Conservation (phyloP, 2,329 filamentous ascomycete species). For the Byssochlamys sp. region DNA sequence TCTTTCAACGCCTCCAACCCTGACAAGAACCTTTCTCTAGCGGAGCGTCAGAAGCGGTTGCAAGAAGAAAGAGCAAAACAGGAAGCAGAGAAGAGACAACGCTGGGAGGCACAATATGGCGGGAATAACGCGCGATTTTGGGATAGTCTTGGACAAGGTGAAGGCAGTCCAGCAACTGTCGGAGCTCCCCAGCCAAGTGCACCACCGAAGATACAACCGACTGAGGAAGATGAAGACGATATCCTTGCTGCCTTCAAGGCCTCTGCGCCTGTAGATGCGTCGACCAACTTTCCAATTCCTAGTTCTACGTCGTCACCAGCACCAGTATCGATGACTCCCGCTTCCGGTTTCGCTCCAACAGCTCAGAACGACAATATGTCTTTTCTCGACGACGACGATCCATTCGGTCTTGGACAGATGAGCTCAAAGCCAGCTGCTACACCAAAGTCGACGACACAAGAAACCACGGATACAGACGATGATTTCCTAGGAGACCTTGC, state of each 20-base stretch:
- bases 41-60: conserved; percentile 58
- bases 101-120: conserved; percentile 69
- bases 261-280: conserved; percentile 49
- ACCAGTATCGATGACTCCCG: conserved; percentile 8
- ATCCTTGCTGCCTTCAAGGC: conserved; percentile 54
- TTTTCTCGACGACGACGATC: conserved; percentile 61
- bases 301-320: conserved; percentile 22
- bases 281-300: conserved; percentile 49
- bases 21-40: conserved; percentile 59
- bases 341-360: conserved; percentile 6
- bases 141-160: conserved; percentile 57
- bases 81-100: conserved; percentile 61
- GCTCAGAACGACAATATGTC: conserved; percentile 16
- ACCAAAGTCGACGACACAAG: conserved; percentile 37
- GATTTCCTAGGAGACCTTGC: conserved; percentile 54
- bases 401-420: conserved; percentile 68
- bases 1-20: conserved; percentile 45
- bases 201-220: conserved; percentile 39
- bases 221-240: conserved; percentile 48
- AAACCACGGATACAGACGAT: conserved; percentile 50
- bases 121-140: conserved; percentile 58
- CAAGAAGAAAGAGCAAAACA: conserved; percentile 67
- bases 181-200: conserved; percentile 20
- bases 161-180: conserved; percentile 33
- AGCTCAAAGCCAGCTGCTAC: conserved; percentile 43